Percentiles rank a stretch among this genome's conserved stretches.
phyloP scores from a whole-genome alignment of 495 filamentous ascomycete genomes.

The Aspergillus indologenus region DNA sequence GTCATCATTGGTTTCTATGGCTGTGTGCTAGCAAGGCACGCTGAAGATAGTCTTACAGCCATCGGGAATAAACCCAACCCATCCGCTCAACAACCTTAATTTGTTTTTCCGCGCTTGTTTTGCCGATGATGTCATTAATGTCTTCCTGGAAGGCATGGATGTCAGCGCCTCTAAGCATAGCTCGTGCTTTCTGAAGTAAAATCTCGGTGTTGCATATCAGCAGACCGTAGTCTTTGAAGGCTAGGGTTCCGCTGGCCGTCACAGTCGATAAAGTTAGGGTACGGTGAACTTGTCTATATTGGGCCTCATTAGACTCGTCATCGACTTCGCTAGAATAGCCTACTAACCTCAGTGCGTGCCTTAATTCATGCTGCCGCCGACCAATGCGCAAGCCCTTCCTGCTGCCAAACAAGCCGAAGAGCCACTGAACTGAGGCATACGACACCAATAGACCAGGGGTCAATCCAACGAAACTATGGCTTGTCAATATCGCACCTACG shows the following conservation, averaged over 20 bases:
- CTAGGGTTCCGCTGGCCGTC: slow-evolving; percentile 61
- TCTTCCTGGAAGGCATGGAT: slow-evolving; percentile 83
- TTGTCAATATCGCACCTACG: slow-evolving; percentile 21
- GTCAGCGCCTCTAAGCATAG: slow-evolving; percentile 64
- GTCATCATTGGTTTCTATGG: neutral
- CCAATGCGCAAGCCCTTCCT: slow-evolving; percentile 61
- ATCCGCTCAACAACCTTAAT: slow-evolving; percentile 75
- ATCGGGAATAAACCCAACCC: slow-evolving; percentile 82
- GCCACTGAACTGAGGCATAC: slow-evolving; percentile 69
- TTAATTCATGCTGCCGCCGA: slow-evolving; percentile 58
- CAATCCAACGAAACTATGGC: slow-evolving; percentile 71
- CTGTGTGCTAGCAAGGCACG: neutral
- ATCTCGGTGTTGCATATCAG: slow-evolving; percentile 84
- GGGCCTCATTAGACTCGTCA: slow-evolving; percentile 11
- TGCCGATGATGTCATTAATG: slow-evolving; percentile 74
- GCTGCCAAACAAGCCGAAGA: slow-evolving; percentile 61
- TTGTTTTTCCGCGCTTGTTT: slow-evolving; percentile 67
- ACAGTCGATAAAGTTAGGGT: slow-evolving; percentile 67
- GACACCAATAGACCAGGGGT: slow-evolving; percentile 87
- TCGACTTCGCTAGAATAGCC: neutral
- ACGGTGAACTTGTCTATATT: slow-evolving; percentile 69
- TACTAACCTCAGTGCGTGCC: slow-evolving; percentile 66
- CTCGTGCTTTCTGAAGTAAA: slow-evolving; percentile 62
- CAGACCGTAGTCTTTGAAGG: slow-evolving; percentile 87
- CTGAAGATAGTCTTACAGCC: slow-evolving; percentile 40